Base-by-base conservation (phyloP, 495 filamentous ascomycete genomes). In the Venustampulla echinocandica region DNA sequence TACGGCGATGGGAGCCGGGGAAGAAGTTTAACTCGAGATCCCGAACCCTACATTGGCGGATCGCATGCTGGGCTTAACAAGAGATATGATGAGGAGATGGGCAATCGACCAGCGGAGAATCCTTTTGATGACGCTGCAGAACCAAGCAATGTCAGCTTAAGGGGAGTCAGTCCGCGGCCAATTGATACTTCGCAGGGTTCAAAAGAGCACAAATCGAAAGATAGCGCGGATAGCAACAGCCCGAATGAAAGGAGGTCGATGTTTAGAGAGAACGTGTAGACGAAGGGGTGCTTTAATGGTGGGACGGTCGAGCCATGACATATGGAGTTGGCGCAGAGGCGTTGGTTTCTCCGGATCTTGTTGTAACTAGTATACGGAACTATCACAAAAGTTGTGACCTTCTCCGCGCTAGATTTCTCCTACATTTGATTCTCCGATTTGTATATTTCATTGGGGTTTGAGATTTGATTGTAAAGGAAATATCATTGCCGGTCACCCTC, bases 51-150 rank as follows among this genome's bases (percentile, higher is more conserved):
- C 39, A 57, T 63, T 51, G 63, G 60, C 4, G 63, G 59, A n/a
- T 46, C 47, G 25, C 61, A 66, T 49, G 56, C 45, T 14, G 61
- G 55, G 11, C 57, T 68, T 40, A 64, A 67, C 49, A 56, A 61
- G 13, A 65, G 69, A 45, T 75, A 74, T 49, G 66, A 66, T 50
- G 64, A 71, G 61, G 71, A 73, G 52, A 60, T 69, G 43, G 52
- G 52, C 13, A 57, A 44, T 41, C 43, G 46, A 13, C 43, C 47
- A 15, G 35, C 37, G 23, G 40, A 25, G 22, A 77, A 81, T 58
- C 77, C 77, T 17, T 81, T 81, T 56, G 70, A 70, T 25, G 71
- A 78, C 47, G 56, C 65, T 11, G 74, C 73, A 0, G 76, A 80
- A 62, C 64, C 68, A 47, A 76, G 73, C 49, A 71, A 71, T 47